Evolutionary conservation across 305 asterid species (phyloP).

Genomic region (Nicotiana rustica): DNA sequence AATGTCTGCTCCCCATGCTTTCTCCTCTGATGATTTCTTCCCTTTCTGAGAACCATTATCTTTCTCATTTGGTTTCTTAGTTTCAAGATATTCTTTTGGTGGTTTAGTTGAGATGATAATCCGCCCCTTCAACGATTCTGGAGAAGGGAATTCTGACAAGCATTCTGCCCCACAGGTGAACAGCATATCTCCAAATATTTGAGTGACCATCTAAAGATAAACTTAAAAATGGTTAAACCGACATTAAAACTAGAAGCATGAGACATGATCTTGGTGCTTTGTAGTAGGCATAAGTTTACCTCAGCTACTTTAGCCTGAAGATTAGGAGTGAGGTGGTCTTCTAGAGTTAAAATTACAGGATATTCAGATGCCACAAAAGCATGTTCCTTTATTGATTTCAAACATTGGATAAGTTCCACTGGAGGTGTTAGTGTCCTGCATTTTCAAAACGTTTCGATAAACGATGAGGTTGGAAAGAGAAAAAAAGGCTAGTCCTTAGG

Average conservation of each 20-base stretch:
- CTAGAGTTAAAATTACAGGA: slow-evolving; percentile 79
- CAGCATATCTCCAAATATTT: slow-evolving; percentile 61
- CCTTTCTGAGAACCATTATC: slow-evolving; percentile 44
- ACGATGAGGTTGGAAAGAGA: background rate
- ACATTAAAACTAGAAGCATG: background rate
- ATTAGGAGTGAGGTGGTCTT: slow-evolving; percentile 77
- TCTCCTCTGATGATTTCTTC: slow-evolving; percentile 54
- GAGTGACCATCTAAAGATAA: slow-evolving; percentile 62
- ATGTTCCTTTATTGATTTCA: slow-evolving; percentile 65
- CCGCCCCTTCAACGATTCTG: slow-evolving; percentile 60
- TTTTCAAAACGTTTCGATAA: background rate
- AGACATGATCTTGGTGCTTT: background rate
- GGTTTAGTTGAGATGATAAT: slow-evolving; percentile 79
- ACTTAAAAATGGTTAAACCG: background rate
- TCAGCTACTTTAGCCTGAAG: slow-evolving; percentile 86
- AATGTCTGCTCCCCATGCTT: slow-evolving; percentile 71
- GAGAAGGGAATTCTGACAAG: slow-evolving; percentile 71
- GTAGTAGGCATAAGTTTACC: slow-evolving; percentile 43
- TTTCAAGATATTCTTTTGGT: slow-evolving; percentile 70
- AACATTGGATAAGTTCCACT: slow-evolving; percentile 68
- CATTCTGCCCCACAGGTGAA: slow-evolving; percentile 54
- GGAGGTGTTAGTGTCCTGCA: slow-evolving; percentile 83
- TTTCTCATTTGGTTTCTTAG: slow-evolving; percentile 45
- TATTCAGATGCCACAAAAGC: slow-evolving; percentile 81
- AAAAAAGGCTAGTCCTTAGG: background rate